A percentile compares a stretch with the other conserved stretches of the same genome.
Evolutionary conservation across 768 basidiomycete genomes (phyloP).

Genomic region (Boletellus ananas): DNA sequence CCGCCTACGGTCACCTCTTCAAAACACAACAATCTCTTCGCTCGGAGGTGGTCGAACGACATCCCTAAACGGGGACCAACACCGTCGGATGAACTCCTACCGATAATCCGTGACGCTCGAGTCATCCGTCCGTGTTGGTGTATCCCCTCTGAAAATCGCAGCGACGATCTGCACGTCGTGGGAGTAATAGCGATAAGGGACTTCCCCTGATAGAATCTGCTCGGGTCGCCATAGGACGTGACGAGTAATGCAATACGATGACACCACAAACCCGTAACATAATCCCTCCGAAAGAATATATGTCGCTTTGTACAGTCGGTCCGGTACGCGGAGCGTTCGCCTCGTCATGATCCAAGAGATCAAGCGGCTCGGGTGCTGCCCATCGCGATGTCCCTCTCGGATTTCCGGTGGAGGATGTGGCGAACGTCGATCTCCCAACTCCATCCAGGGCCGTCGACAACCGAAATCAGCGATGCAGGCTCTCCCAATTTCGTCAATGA

Average conservation of each 20-base stretch:
- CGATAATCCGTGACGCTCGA: background rate
- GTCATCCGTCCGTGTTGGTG: background rate
- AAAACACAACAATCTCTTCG: background rate
- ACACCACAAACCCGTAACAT: slow-evolving; percentile 9
- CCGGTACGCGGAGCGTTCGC: no score
- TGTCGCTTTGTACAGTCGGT: background rate
- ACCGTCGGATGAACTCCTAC: background rate
- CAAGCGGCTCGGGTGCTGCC: background rate
- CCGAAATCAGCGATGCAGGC: slow-evolving; percentile 8
- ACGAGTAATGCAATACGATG: no score
- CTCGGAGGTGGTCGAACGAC: background rate
- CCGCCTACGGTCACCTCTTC: no score
- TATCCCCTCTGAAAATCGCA: background rate
- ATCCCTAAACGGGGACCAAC: background rate
- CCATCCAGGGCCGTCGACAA: background rate
- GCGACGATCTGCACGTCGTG: background rate
- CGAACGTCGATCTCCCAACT: background rate
- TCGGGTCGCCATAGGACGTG: no score
- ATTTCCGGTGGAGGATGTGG: background rate
- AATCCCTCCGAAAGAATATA: slow-evolving; percentile 9
- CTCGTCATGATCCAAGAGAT: background rate
- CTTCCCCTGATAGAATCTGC: background rate
- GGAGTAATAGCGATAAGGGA: background rate
- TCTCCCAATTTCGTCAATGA: background rate
- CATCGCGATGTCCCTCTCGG: background rate